Evolutionary conservation across 2,329 filamentous ascomycete species (phyloP).

Genomic region (Aspergillus terreus): DNA sequence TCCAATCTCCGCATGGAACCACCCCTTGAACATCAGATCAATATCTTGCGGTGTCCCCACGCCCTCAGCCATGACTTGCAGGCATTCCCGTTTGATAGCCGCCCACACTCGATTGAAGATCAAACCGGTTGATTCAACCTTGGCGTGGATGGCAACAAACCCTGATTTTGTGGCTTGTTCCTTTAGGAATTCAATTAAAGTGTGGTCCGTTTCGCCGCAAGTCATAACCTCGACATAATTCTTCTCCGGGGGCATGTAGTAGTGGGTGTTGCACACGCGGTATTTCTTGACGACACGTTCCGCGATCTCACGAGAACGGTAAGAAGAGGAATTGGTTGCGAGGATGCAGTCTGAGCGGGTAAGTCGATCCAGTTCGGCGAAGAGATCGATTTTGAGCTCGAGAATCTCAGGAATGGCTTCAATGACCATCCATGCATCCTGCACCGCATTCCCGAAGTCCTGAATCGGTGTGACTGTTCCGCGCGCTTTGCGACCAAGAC

Average conservation of each 20-base stretch:
- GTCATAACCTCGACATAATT: neutral
- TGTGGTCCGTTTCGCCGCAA: neutral
- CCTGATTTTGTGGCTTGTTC: neutral
- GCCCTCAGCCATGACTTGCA: neutral
- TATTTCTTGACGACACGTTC: neutral
- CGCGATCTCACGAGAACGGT: neutral
- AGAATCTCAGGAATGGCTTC: constrained; percentile 1
- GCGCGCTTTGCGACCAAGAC: neutral
- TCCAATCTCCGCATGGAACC: neutral
- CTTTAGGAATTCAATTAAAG: neutral
- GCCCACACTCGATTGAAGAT: neutral
- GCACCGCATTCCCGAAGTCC: neutral
- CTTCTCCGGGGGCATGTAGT: neutral
- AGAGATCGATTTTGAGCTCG: neutral
- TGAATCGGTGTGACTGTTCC: neutral
- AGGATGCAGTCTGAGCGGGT: neutral
- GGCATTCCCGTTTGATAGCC: neutral
- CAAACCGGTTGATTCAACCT: neutral
- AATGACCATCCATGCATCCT: neutral
- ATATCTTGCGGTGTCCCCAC: neutral
- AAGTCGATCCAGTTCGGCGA: neutral
- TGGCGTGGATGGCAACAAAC: neutral
- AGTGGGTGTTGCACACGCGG: neutral
- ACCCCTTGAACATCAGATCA: neutral
- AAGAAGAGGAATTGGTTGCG: neutral